A percentile compares a stretch with the other conserved stretches of the same genome.
phyloP scores from a whole-genome alignment of 2,329 filamentous ascomycete species.

The Aspergillus sp. region DNA sequence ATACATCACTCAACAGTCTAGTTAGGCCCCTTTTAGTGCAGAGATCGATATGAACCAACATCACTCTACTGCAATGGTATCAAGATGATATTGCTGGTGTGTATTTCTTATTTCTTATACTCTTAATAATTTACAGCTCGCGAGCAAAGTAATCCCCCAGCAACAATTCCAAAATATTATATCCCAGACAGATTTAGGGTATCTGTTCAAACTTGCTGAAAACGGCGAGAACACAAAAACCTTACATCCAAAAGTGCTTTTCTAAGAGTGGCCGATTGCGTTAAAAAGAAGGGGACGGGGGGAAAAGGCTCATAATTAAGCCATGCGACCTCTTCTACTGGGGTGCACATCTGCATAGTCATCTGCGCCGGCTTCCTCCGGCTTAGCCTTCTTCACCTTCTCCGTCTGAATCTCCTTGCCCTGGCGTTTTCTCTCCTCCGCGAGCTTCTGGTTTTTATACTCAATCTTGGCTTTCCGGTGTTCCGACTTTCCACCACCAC shows the following conservation, averaged over 20 bases:
- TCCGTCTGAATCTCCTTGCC: constrained; percentile 50
- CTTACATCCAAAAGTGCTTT: not conserved
- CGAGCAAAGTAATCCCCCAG: not conserved
- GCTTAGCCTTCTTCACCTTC: constrained; percentile 34
- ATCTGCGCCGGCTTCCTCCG: constrained; percentile 19
- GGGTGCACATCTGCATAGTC: constrained; percentile 44
- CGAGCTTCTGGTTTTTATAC: constrained; percentile 81
- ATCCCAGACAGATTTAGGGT: constrained; percentile 5
- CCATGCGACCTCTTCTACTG: constrained; percentile 42
- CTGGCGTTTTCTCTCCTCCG: constrained; percentile 62
- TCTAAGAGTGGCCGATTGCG: not conserved
- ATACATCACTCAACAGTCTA: not conserved
- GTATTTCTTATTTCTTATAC: not conserved
- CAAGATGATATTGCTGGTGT: not conserved
- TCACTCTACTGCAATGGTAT: not conserved
- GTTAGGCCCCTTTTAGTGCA: not conserved
- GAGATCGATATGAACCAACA: not conserved
- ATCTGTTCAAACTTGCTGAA: constrained; percentile 7
- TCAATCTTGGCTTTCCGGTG: constrained; percentile 73
- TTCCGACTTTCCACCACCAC: constrained; percentile 76
- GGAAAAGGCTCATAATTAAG: constrained; percentile 1
- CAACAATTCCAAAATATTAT: not conserved
- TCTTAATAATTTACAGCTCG: not conserved
- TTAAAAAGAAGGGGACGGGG: not conserved
- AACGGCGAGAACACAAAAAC: not conserved